These are phyloP conservation scores for Inga oerstediana DNA, from an alignment of 306 rosid species.

Conservation along the genomic window DNA sequence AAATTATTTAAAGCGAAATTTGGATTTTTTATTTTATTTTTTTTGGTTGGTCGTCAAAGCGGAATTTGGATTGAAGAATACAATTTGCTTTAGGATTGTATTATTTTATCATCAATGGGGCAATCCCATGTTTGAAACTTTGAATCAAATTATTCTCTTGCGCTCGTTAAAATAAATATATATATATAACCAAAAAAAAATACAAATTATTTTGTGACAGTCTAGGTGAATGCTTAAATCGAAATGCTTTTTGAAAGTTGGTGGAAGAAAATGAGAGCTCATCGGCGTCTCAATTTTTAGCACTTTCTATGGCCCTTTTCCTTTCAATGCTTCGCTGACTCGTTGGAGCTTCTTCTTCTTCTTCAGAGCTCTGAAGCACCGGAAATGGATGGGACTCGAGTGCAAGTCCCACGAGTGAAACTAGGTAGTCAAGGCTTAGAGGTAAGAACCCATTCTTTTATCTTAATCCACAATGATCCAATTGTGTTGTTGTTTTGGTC, in stretches of 20 bases:
- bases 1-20: too few relatives aligned
- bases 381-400: constrained; percentile 47
- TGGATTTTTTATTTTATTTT: too few relatives aligned
- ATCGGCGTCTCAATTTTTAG: neutral
- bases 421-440: constrained; percentile 78
- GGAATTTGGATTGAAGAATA: too few relatives aligned
- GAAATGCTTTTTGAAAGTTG: neutral
- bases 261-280: neutral
- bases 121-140: too few relatives aligned
- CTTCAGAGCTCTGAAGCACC: neutral
- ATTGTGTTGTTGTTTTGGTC: neutral
- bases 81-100: too few relatives aligned
- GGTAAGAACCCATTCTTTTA: constrained; percentile 37
- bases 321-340: neutral
- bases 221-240: too few relatives aligned
- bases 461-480: neutral
- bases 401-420: constrained; percentile 61
- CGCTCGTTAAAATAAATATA: too few relatives aligned
- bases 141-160: too few relatives aligned
- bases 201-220: too few relatives aligned
- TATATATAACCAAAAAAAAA: too few relatives aligned
- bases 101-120: too few relatives aligned
- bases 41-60: too few relatives aligned
- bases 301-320: neutral
- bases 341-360: neutral